A percentile compares a stretch with the other conserved stretches of the same genome.
Conservation (phyloP, 179 eudicot genomes). For the Vitellaria paradoxa region DNA sequence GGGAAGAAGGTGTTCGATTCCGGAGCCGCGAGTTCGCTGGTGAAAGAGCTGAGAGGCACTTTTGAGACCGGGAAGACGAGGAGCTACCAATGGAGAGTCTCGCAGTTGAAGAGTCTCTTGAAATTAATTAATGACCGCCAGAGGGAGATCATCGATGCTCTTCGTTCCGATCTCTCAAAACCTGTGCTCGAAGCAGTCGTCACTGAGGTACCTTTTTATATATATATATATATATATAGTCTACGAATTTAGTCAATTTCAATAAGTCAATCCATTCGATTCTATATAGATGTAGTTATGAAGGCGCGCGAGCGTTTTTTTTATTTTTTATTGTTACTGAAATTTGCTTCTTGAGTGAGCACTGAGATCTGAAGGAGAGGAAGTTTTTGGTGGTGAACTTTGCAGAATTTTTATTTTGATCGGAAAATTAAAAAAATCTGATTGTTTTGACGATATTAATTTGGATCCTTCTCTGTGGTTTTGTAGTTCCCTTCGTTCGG, state of each 20-base stretch:
- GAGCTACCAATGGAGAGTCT: slow-evolving; percentile 69
- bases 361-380: neutral
- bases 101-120: slow-evolving; percentile 56
- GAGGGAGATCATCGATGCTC: slow-evolving; percentile 53
- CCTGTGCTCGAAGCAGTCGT: slow-evolving; percentile 53
- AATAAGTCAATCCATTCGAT: neutral
- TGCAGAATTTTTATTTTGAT: neutral
- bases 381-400: neutral
- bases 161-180: slow-evolving; percentile 62
- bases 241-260: neutral
- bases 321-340: neutral
- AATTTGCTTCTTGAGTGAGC: neutral
- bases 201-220: slow-evolving; percentile 42
- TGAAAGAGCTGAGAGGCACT: slow-evolving; percentile 51
- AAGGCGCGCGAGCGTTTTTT: neutral
- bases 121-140: slow-evolving; percentile 44
- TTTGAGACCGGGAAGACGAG: slow-evolving; percentile 45
- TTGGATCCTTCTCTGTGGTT: neutral
- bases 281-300: neutral
- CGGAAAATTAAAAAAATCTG: neutral
- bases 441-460: neutral
- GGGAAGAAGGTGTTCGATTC: slow-evolving; percentile 28
- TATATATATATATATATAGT: too few relatives aligned
- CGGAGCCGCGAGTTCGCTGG: slow-evolving; percentile 35
- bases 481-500: neutral